These are phyloP conservation scores for Apiospora pterosperma DNA, from an alignment of 2,329 filamentous ascomycete genomes.

Conservation along the genomic window DNA sequence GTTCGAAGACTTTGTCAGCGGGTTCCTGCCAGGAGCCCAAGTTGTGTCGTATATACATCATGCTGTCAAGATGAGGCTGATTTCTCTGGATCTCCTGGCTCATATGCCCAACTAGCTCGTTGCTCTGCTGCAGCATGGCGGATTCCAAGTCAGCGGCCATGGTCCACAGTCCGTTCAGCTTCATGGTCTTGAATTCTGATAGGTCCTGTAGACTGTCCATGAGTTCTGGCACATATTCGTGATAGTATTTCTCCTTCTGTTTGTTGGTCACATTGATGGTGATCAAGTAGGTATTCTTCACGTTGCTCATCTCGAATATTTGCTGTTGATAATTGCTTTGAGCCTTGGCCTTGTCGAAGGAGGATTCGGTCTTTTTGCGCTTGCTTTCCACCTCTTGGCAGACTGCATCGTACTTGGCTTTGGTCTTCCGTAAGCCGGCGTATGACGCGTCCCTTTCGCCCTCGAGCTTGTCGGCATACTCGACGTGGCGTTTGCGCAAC, in stretches of 20 bases:
- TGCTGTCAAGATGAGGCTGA: conserved; percentile 82
- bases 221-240: conserved; percentile 92
- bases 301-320: conserved; percentile 91
- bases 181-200: conserved; percentile 80
- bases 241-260: conserved; percentile 95
- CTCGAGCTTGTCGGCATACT: conserved; percentile 85
- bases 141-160: conserved; percentile 76
- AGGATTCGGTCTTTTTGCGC: conserved; percentile 90
- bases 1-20: conserved; percentile 80
- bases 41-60: conserved; percentile 98
- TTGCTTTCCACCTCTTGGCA: conserved; percentile 94
- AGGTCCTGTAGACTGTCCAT: conserved; percentile 92
- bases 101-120: conserved; percentile 68
- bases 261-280: conserved; percentile 96
- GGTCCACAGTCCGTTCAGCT: conserved; percentile 83
- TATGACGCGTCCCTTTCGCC: conserved; percentile 85
- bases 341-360: conserved; percentile 93
- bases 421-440: conserved; percentile 81
- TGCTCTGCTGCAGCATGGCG: conserved; percentile 72
- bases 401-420: conserved; percentile 85
- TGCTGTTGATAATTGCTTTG: conserved; percentile 91
- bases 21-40: conserved; percentile 80
- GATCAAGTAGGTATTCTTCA: conserved; percentile 97
- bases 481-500: conserved; percentile 82
- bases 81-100: conserved; percentile 83